These are phyloP conservation scores for Populus trichocarpa DNA, from an alignment of 441 rosid genomes.

Conservation along the genomic window DNA sequence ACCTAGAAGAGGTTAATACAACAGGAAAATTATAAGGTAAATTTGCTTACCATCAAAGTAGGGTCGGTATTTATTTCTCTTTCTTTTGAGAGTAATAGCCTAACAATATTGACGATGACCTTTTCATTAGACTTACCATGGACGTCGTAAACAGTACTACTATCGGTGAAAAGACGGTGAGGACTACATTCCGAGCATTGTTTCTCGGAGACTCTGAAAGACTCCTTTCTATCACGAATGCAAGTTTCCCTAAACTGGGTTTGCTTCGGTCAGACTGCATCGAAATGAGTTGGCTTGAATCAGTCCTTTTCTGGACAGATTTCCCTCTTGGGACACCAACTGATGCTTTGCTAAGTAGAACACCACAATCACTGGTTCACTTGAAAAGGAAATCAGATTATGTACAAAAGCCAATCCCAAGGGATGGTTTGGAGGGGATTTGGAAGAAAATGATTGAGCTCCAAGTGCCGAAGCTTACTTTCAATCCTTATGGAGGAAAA, in stretches of 20 bases:
- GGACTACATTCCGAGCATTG: conserved; percentile 29
- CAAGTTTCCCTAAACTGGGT: conserved; percentile 45
- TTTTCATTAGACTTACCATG: conserved; percentile 21
- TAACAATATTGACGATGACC: conserved; percentile 14
- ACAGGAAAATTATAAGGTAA: too few species aligned
- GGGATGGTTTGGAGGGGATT: conserved; percentile 39
- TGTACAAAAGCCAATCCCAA: conserved; percentile 38
- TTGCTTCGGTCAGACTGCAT: conserved; percentile 35
- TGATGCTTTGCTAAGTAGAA: conserved; percentile 38
- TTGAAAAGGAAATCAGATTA: conserved; percentile 65
- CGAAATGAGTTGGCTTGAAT: conserved; percentile 52
- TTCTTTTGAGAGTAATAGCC: too few species aligned
- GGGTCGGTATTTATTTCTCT: too few species aligned
- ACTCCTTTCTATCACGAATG: conserved; percentile 30
- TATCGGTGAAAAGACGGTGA: conserved; percentile 26
- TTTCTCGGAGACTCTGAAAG: conserved; percentile 40
- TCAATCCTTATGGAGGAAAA: conserved; percentile 59
- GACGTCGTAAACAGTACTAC: conserved; percentile 22
- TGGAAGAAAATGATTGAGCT: conserved; percentile 43
- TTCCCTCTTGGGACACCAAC: conserved; percentile 35
- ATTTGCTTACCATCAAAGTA: too few species aligned
- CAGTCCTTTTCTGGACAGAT: conserved; percentile 38
- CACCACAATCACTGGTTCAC: conserved; percentile 25
- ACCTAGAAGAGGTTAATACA: too few species aligned
- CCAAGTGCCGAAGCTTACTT: conserved; percentile 24